Conservation (phyloP, 495 filamentous ascomycete genomes). For the Penicillium pulvis region DNA sequence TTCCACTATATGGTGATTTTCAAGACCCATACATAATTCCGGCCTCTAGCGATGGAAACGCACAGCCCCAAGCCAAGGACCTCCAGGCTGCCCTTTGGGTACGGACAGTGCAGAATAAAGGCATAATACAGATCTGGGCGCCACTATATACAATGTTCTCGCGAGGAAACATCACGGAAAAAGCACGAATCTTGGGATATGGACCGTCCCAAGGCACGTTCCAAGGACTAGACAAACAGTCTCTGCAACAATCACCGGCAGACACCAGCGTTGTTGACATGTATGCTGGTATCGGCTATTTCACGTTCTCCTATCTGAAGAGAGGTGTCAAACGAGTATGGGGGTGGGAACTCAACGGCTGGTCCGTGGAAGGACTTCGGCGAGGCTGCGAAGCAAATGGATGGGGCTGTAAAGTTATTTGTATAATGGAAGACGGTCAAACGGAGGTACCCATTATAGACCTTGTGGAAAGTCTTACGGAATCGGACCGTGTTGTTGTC, state of each 20-base stretch:
- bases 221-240: slow-evolving; percentile 32
- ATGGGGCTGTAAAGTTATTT: slow-evolving; percentile 59
- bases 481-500: slow-evolving; percentile 54
- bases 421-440: slow-evolving; percentile 30
- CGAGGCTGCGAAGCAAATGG: slow-evolving; percentile 69
- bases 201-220: slow-evolving; percentile 25
- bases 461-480: slow-evolving; percentile 29
- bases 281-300: slow-evolving; percentile 93
- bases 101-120: slow-evolving; percentile 70
- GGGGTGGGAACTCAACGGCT: slow-evolving; percentile 87
- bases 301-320: slow-evolving; percentile 75
- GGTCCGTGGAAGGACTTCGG: slow-evolving; percentile 80
- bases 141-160: slow-evolving; percentile 91
- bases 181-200: slow-evolving; percentile 64
- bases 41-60: slow-evolving; percentile 14
- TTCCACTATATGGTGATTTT: slow-evolving; percentile 68
- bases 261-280: slow-evolving; percentile 70
- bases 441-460: slow-evolving; percentile 28
- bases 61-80: slow-evolving; percentile 43
- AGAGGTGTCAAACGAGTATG: slow-evolving; percentile 71
- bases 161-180: slow-evolving; percentile 86
- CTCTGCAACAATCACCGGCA: slow-evolving; percentile 24
- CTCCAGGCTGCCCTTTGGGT: slow-evolving; percentile 71
- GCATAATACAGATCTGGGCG: slow-evolving; percentile 82
- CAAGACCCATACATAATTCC: slow-evolving; percentile 33